Evolutionary conservation across 2,329 filamentous ascomycete species (phyloP).

Genomic region (Diaporthe sp.): DNA sequence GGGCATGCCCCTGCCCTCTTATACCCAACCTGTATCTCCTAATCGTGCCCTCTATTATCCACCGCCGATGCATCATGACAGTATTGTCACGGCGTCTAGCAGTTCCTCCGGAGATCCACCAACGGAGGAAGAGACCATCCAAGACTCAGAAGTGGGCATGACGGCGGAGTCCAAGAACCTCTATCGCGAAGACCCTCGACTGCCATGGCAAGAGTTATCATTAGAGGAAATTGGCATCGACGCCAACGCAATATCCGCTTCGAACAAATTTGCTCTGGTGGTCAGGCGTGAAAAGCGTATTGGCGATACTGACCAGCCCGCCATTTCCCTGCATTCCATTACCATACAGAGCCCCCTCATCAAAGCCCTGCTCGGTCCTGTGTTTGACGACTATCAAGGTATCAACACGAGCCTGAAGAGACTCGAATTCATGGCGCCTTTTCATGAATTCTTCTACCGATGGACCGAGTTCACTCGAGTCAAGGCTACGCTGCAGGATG

Average conservation of each 20-base stretch:
- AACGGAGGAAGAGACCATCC: not conserved
- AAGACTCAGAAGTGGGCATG: slow-evolving; percentile 8
- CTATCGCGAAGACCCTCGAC: not conserved
- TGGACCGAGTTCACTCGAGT: slow-evolving; percentile 1
- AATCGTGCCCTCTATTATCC: too few species aligned
- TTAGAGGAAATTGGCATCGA: not conserved
- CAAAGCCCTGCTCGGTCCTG: not conserved
- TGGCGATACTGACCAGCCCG: not conserved
- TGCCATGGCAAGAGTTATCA: not conserved
- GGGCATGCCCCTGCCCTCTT: too few species aligned
- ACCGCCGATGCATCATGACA: too few species aligned
- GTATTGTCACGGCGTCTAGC: not conserved
- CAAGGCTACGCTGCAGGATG: not conserved
- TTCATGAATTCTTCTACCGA: slow-evolving; percentile 23
- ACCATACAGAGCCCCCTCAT: slow-evolving; percentile 7
- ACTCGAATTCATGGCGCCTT: not conserved
- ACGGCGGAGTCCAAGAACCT: slow-evolving; percentile 3
- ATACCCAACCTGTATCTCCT: too few species aligned
- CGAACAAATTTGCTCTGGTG: not conserved
- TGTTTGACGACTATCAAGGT: not conserved
- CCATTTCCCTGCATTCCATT: slow-evolving; percentile 5
- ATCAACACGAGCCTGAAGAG: not conserved
- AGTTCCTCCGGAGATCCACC: not conserved
- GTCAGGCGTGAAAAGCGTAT: not conserved
- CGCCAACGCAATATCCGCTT: not conserved